Evolutionary conservation across 371 early-diverging fungal genomes (phyloP).

Genomic region (Smittium culicis): DNA sequence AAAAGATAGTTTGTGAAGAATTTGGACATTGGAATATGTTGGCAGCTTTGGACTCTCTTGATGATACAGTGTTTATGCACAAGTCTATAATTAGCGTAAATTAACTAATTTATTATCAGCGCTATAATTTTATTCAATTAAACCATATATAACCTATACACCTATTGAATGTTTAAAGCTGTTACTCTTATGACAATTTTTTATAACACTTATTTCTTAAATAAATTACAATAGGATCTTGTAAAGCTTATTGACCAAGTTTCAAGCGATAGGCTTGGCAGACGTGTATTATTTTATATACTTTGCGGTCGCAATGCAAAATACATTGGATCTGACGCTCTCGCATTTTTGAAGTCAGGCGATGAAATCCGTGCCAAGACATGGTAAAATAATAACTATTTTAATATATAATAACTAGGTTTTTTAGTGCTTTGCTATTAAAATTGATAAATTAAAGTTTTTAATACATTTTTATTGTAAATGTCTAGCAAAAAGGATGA

Average conservation of each 20-base stretch:
- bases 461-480: neutral
- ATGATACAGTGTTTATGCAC: constrained; percentile 80
- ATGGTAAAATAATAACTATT: constrained; percentile 17
- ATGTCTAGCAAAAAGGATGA: constrained; percentile 53
- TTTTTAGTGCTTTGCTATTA: too few species aligned
- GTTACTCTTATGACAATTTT: too few species aligned
- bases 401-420: neutral
- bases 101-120: neutral
- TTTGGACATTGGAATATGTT: constrained; percentile 78
- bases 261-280: constrained; percentile 53
- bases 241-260: constrained; percentile 29
- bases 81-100: constrained; percentile 39
- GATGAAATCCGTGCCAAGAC: constrained; percentile 46
- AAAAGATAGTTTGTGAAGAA: constrained; percentile 74
- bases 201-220: too few species aligned
- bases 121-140: too few species aligned
- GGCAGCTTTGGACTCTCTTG: constrained; percentile 70
- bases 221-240: constrained; percentile 39
- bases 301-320: constrained; percentile 55
- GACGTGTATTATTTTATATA: constrained; percentile 56
- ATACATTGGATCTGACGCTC: constrained; percentile 49
- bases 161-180: too few species aligned
- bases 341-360: constrained; percentile 40
- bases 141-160: too few species aligned
- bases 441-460: too few species aligned